Percentiles rank a stretch among this genome's conserved stretches.
Evolutionary conservation across 345 rosid species (phyloP).

Genomic region (Nephelium lappaceum): DNA sequence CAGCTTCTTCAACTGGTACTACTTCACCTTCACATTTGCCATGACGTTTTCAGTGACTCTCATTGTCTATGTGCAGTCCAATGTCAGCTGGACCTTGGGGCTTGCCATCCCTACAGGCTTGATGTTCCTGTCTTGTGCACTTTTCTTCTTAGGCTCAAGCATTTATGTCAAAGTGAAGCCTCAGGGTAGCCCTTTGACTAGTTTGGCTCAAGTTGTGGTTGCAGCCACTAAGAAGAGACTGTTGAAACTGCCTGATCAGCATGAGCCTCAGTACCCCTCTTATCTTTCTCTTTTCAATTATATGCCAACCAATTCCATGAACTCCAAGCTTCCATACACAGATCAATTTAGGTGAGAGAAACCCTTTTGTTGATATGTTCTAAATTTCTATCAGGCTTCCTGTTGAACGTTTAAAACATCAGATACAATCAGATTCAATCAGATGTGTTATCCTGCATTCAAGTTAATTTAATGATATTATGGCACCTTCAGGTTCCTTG

Average conservation of each 20-base stretch:
- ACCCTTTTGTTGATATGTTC: background rate
- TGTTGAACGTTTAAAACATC: background rate
- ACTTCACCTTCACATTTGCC: conserved; percentile 41
- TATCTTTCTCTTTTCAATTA: conserved; percentile 25
- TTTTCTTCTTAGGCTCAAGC: conserved; percentile 40
- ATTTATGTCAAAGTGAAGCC: conserved; percentile 44
- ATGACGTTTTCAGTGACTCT: conserved; percentile 31
- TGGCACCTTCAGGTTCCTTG: conserved; percentile 44
- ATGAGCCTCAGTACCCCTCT: conserved; percentile 14
- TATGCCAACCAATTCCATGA: conserved; percentile 25
- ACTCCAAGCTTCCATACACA: conserved; percentile 32
- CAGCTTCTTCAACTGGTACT: conserved; percentile 53
- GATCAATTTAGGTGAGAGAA: conserved; percentile 33
- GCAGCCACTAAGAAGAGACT: conserved; percentile 33
- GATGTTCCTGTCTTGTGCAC: conserved; percentile 38
- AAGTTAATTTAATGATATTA: conserved; percentile 16
- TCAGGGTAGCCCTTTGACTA: conserved; percentile 43
- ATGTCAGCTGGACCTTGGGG: conserved; percentile 40
- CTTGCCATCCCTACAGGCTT: conserved; percentile 39
- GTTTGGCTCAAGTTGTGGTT: conserved; percentile 35
- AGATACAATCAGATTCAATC: background rate
- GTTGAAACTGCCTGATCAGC: background rate
- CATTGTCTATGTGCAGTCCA: conserved; percentile 42
- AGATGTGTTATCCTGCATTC: background rate
- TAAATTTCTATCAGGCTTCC: background rate